A percentile compares a stretch with the other conserved stretches of the same genome.
Evolutionary conservation across 2,329 filamentous ascomycete species (phyloP).

Genomic region (Trichoderma oligosporum): DNA sequence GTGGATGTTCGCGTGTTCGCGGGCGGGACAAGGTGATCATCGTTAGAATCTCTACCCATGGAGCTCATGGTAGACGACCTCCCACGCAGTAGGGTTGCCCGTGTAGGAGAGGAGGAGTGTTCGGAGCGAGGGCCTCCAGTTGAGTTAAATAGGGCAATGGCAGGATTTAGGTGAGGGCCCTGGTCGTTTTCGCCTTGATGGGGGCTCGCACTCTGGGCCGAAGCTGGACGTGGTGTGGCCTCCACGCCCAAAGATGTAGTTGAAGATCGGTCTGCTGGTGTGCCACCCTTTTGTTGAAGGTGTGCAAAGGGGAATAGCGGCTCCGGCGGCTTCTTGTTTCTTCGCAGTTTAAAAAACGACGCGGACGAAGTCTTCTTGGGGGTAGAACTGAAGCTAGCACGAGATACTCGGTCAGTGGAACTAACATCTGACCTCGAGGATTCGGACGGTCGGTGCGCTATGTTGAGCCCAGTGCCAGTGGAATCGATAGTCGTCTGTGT

Average conservation of each 20-base stretch:
- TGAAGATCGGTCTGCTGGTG: slow-evolving; percentile 37
- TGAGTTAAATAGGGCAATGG: slow-evolving; percentile 38
- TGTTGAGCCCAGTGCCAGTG: slow-evolving; percentile 45
- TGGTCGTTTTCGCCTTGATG: slow-evolving; percentile 23
- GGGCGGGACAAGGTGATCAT: slow-evolving; percentile 64
- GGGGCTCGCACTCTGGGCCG: slow-evolving; percentile 33
- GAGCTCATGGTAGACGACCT: slow-evolving; percentile 91
- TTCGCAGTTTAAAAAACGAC: slow-evolving; percentile 77
- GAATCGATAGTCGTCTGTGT: slow-evolving; percentile 29
- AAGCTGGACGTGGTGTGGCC: slow-evolving; percentile 35
- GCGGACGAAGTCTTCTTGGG: slow-evolving; percentile 59
- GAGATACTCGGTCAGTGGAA: slow-evolving; percentile 60
- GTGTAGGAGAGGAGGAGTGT: slow-evolving; percentile 66
- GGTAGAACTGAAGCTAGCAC: slow-evolving; percentile 59
- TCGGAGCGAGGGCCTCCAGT: slow-evolving; percentile 45
- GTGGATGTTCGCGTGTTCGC: slow-evolving; percentile 68
- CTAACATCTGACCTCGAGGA: slow-evolving; percentile 88
- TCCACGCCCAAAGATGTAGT: slow-evolving; percentile 40
- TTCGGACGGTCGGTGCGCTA: slow-evolving; percentile 54
- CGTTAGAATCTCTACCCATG: slow-evolving; percentile 66
- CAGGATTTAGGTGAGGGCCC: slow-evolving; percentile 24
- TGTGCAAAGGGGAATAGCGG: slow-evolving; percentile 82
- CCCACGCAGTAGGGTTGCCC: slow-evolving; percentile 60
- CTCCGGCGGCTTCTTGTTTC: slow-evolving; percentile 69
- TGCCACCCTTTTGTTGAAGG: slow-evolving; percentile 66